phyloP scores from a whole-genome alignment of 169 alveolate genomes.

The Cryptosporidium bovis region DNA sequence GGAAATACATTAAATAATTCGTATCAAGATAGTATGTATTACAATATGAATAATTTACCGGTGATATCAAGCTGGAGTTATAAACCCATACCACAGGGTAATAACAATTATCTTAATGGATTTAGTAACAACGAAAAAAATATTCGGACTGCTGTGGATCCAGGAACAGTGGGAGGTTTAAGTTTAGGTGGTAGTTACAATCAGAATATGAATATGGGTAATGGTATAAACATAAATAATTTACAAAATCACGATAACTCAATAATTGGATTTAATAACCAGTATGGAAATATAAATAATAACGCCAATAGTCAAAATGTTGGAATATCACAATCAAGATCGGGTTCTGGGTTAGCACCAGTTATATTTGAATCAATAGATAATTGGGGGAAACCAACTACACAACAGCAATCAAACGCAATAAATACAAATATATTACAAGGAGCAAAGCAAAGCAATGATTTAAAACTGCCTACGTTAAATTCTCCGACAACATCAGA shows the following conservation, averaged over 20 bases:
- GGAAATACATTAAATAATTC: slow-evolving; percentile 5
- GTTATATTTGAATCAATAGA: slow-evolving; percentile 45
- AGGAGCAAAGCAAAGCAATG: background rate
- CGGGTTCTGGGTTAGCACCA: slow-evolving; percentile 66
- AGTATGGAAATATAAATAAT: background rate
- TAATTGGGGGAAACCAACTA: slow-evolving; percentile 37
- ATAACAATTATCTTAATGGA: slow-evolving; percentile 5
- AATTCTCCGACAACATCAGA: slow-evolving; percentile 67
- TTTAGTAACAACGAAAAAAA: background rate
- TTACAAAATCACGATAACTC: slow-evolving; percentile 1
- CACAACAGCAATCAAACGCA: background rate
- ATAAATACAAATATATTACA: background rate
- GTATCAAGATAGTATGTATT: background rate
- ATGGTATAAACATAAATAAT: too few relatives aligned
- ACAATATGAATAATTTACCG: slow-evolving; percentile 27
- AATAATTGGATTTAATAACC: slow-evolving; percentile 45
- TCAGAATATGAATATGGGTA: too few relatives aligned
- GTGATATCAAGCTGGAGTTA: slow-evolving; percentile 60
- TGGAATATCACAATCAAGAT: slow-evolving; percentile 30
- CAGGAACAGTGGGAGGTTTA: background rate
- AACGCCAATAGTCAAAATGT: background rate
- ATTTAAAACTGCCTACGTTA: slow-evolving; percentile 31
- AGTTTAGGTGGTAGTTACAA: slow-evolving; percentile 4
- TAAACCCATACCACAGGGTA: slow-evolving; percentile 73
- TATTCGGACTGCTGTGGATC: background rate